Percentiles rank a stretch among this genome's conserved stretches.
Conservation (phyloP, 305 asterid species). For the Fraxinus paxiana region DNA sequence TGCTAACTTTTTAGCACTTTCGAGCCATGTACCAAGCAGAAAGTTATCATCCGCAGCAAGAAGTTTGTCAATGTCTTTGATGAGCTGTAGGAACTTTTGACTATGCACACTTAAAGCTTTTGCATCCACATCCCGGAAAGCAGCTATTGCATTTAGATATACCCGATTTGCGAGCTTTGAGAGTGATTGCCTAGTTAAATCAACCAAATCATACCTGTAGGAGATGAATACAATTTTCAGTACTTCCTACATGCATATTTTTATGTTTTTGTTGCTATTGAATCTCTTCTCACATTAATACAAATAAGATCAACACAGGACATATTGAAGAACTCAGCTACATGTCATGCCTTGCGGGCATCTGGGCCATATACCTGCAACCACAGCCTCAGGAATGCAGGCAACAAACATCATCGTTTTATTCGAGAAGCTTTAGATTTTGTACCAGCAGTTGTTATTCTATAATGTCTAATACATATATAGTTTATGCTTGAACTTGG, state of each 20-base stretch:
- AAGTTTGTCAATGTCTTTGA: conserved; percentile 79
- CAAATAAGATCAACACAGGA: not conserved
- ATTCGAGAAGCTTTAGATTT: not conserved
- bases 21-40: conserved; percentile 88
- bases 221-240: conserved; percentile 16
- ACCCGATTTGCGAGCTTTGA: conserved; percentile 93
- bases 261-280: not conserved
- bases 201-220: conserved; percentile 91
- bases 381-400: not conserved
- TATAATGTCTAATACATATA: not conserved
- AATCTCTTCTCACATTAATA: not conserved
- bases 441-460: not conserved
- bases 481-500: not conserved
- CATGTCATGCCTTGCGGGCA: not conserved
- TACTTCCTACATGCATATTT: conserved; percentile 8
- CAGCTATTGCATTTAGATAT: conserved; percentile 62
- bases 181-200: conserved; percentile 79
- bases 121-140: conserved; percentile 55
- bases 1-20: conserved; percentile 68
- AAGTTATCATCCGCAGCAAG: conserved; percentile 81
- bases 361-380: not conserved
- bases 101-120: conserved; percentile 49
- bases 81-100: conserved; percentile 68
- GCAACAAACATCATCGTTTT: not conserved
- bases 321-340: not conserved